These are phyloP conservation scores for Cryphonectria japonica DNA, from an alignment of 2,329 filamentous ascomycete genomes.

Conservation along the genomic window DNA sequence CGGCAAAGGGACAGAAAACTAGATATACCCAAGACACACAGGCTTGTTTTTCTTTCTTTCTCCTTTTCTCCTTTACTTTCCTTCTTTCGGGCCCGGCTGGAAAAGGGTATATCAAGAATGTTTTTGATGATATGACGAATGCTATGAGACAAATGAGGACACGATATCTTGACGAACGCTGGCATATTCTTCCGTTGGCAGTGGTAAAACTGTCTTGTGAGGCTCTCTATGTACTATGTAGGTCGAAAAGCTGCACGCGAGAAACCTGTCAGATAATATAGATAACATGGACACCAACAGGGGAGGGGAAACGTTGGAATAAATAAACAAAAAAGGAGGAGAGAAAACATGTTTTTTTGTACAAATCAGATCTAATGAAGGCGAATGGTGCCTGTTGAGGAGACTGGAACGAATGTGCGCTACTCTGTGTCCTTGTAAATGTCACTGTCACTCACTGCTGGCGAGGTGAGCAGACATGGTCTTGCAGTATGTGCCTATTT, in stretches of 20 bases:
- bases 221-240: neutral
- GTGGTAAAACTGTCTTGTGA: neutral
- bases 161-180: neutral
- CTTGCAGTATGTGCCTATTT: too few species aligned
- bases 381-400: too few species aligned
- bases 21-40: constrained; percentile 20
- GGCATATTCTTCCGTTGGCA: neutral
- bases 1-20: constrained; percentile 1
- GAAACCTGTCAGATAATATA: constrained; percentile 1
- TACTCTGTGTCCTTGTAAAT: too few species aligned
- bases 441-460: too few species aligned
- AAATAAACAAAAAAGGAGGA: neutral
- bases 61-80: neutral
- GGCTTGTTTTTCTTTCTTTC: neutral
- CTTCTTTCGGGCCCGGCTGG: neutral
- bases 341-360: too few species aligned
- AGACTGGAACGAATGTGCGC: too few species aligned
- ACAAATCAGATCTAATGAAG: too few species aligned
- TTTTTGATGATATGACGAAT: constrained; percentile 9
- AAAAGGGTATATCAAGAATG: neutral
- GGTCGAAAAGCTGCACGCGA: constrained; percentile 11
- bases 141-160: neutral
- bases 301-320: neutral
- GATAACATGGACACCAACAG: neutral
- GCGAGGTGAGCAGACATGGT: too few species aligned